These are phyloP conservation scores for Tolypocladium tropicale DNA, from an alignment of 2,329 filamentous ascomycete genomes.

Conservation along the genomic window DNA sequence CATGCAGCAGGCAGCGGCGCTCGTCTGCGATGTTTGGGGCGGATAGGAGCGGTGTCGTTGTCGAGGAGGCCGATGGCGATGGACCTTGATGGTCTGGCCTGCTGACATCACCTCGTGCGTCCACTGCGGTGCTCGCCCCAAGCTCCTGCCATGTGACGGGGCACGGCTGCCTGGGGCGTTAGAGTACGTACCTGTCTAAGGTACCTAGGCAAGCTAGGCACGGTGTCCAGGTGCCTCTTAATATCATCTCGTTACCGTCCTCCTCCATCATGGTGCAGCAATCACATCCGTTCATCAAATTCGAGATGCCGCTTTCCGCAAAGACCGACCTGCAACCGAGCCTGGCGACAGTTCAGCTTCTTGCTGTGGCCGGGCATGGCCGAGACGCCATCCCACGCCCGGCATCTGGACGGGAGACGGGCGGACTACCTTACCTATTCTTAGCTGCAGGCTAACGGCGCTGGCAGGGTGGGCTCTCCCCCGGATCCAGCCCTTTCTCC, in stretches of 20 bases:
- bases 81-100: not conserved
- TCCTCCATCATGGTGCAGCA: too few relatives aligned
- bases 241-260: too few relatives aligned
- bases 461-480: not conserved
- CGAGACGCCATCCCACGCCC: too few relatives aligned
- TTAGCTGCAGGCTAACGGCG: too few relatives aligned
- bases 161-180: too few relatives aligned
- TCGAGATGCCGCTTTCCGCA: not conserved
- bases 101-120: not conserved
- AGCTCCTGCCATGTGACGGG: not conserved
- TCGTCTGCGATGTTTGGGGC: not conserved
- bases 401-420: too few relatives aligned
- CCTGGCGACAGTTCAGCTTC: not conserved
- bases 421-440: too few relatives aligned
- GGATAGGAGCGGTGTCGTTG: not conserved
- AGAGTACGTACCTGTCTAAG: too few relatives aligned
- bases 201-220: too few relatives aligned
- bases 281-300: too few relatives aligned
- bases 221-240: too few relatives aligned
- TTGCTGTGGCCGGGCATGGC: not conserved
- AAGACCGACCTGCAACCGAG: not conserved
- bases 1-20: not conserved
- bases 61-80: not conserved
- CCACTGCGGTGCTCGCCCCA: not conserved
- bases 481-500: too few relatives aligned